Evolutionary conservation across 495 filamentous ascomycete genomes (phyloP), one percentile per base, ranked within the genome.

Genomic region (Talaromyces borbonicus): DNA sequence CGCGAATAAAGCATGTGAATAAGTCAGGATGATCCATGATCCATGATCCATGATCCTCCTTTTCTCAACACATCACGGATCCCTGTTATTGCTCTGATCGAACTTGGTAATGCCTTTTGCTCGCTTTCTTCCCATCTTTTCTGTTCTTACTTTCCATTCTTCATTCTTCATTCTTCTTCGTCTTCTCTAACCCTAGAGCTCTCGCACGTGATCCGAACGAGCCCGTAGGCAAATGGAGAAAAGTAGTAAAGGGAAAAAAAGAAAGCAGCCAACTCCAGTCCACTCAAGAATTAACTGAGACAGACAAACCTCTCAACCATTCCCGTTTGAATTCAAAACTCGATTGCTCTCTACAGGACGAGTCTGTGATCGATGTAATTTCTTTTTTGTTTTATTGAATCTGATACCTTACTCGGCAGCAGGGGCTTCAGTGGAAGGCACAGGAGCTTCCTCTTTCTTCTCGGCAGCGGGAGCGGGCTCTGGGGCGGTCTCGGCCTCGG

Each of bases 401-500:
- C 23, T 32, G 38, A 41, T 24, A 41, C n/a, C 64, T 68, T 71
- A 71, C 65, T 71, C 68, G 45, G 43, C 67, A 49, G 82, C 71
- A 45, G 80, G 71, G 36, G 58, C 69, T 63, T 80, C 71, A 26
- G 66, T 62, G 5, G 66, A 64, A 49, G 74, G 66, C 33, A 74
- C 64, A 32, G 73, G 66, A 52, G 80, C 78, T 51, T 70, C 65
- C 59, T 80, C 77, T 57, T 77, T 63, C 58, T 80, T 79, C 24
- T 74, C 70, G 22, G 81, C 60, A 55, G 83, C 69, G n/a, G n/a
- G n/a, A 39, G 78, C 71, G 39, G 56, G 52, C 53, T 77, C 75
- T 43, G 63, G 60, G 40, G 72, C 62, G 45, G 84, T 77, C 79
- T 98, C 92, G 49, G 89, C 86, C 77, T 98, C 93, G 52, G 92